These are phyloP conservation scores for Claviceps citrina DNA, from an alignment of 2,329 filamentous ascomycete species.

Conservation along the genomic window DNA sequence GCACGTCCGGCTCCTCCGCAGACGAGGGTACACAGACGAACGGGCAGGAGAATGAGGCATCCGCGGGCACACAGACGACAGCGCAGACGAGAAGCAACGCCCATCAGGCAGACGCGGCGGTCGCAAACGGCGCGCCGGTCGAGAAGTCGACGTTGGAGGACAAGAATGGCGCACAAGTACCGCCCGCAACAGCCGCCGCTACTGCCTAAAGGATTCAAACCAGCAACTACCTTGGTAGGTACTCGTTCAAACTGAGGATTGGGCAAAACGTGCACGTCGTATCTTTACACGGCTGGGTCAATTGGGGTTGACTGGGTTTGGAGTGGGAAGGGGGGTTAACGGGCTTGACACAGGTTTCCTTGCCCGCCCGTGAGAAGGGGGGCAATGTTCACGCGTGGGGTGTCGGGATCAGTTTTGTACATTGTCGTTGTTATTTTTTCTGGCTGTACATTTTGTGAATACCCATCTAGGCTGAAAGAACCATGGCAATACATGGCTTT, in stretches of 20 bases:
- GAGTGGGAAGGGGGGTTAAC: no score
- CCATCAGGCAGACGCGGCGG: conserved; percentile 10
- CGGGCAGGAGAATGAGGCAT: conserved; percentile 3
- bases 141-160: conserved; percentile 19
- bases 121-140: conserved; percentile 15
- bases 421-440: no score
- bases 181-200: neutral
- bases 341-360: no score
- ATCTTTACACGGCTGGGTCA: no score
- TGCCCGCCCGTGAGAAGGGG: no score
- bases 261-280: neutral
- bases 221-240: no score
- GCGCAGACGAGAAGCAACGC: conserved; percentile 3
- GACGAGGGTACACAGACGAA: conserved; percentile 15
- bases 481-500: neutral
- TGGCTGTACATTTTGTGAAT: neutral
- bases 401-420: no score
- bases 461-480: neutral
- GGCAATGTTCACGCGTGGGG: no score
- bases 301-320: no score
- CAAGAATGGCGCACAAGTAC: conserved; percentile 8
- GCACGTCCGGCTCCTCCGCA: neutral
- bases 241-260: no score
- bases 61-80: conserved; percentile 16
- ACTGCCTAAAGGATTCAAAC: neutral